Base-by-base conservation (phyloP, 306 rosid species). In the Fragaria nilgerrensis region DNA sequence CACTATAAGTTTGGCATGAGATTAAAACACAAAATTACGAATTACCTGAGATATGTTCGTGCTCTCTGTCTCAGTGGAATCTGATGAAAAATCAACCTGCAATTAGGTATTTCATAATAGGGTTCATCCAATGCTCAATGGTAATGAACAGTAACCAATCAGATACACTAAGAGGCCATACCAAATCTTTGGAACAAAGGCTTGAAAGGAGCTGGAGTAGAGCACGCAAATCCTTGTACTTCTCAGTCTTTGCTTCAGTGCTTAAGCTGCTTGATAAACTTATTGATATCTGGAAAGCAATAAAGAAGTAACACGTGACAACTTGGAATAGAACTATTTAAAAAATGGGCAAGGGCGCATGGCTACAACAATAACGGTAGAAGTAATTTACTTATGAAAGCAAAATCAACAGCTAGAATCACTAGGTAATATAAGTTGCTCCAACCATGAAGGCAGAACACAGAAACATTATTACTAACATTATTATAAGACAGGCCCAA, bases 161-260 rank as follows among this genome's bases (percentile, higher is more conserved):
- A 14, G 37, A 72, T 39, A 37, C 27, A 56, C 29, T 16, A 19
- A 49, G 48, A 82, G 67, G 69, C 39, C 64, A 70, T 83, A 94
- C 98, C 90, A 94, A 86, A 88, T 94, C 97, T 84, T 90, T 94
- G 49, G 96, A 94, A 78, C 98, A 94, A 76, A 94, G 97, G 80
- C 85, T 88, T 73, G 95, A 90, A 70, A 94, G 96, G 85, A 94
- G 98, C 70, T 92, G 98, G 82, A 94, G 97, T 87, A 94, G 97
- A 69, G 98, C 98, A 65, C 97, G 97, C 81, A 94, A 84, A 84
- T 94, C 98, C 87, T 86, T 92, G 81, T 94, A 94, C 85, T 89
- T 88, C 52, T 92, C 97, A 29, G 92, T 90, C 80, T 90, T 86
- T 55, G 92, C 96, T 88, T 94, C 98, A 79, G 76, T 87, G 70